Evolutionary conservation across 1,139 yeast species (phyloP), one percentile per base, ranked within the genome.

Genomic region (Kurtzmaniella quercitrusa): DNA sequence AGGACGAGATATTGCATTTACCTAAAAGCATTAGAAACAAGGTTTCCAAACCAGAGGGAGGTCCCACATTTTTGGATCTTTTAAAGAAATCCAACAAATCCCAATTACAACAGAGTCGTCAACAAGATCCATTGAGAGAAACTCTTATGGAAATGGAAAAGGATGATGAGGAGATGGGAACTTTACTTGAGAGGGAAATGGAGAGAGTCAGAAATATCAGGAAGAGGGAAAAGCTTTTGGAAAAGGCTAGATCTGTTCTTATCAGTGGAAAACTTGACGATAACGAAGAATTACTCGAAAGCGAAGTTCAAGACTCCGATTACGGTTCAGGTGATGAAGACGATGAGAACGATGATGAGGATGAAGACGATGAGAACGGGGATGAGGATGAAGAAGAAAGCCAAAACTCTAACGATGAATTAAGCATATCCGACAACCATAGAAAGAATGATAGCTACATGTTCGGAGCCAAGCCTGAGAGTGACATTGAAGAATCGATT

Each of bases 131-230:
- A 3, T 20, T 44, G 14, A 52, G 59, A 26, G 66, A 61, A 21
- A 50, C 61, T 8, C 48, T 61, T 35, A 63, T 63, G 40, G 74
- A 68, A 44, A 55, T 68, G 38, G 70, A 69, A 43, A 61, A 68
- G 49, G 73, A 68, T 41, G 74, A 68, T 39, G 74, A 68, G 41
- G 60, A 65, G 18, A 67, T 68, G 73, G 74, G 72, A 2, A 60
- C 67, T n/a, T 64, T 84, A 38, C 66, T 84, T 49, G 88, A 84
- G 50, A 71, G 78, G 45, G 91, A 84, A 54, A 71, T 80, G 52
- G 76, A 75, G 48, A 66, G 82, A 48, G 77, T 68, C 26, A 63
- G 79, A 52, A 69, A 66, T 41, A 68, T 76, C 26, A 67, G 82
- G 45, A 75, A 71, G 51, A 72, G 70, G 44, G 87, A 78, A 44